Percentiles rank a stretch among this genome's conserved stretches.
These are phyloP conservation scores for Oehlia diaphana DNA, from an alignment of 192 early-diverging fungal genomes.

Conservation along the genomic window DNA sequence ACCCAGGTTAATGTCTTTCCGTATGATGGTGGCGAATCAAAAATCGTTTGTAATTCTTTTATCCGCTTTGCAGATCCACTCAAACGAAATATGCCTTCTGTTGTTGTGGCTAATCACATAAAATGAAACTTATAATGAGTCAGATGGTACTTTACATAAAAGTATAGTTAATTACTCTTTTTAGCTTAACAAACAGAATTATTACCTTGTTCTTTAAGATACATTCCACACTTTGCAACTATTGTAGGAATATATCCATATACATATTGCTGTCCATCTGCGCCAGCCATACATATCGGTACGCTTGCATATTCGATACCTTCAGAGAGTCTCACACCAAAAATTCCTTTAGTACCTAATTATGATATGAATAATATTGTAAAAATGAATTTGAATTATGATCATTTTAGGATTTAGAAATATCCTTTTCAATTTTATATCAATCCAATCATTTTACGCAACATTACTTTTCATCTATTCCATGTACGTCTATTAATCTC, in stretches of 20 bases:
- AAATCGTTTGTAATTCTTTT: slow-evolving; percentile 63
- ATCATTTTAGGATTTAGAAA: neutral
- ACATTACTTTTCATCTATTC: neutral
- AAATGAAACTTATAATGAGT: slow-evolving; percentile 5
- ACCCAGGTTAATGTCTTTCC: slow-evolving; percentile 64
- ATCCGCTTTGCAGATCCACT: slow-evolving; percentile 75
- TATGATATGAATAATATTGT: neutral
- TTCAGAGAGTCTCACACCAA: slow-evolving; percentile 41
- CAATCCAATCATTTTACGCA: neutral
- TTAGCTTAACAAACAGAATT: neutral
- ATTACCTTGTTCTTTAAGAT: slow-evolving; percentile 43
- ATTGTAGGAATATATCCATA: slow-evolving; percentile 48
- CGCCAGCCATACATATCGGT: slow-evolving; percentile 34
- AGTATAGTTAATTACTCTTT: too few relatives aligned
- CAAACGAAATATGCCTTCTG: slow-evolving; percentile 74
- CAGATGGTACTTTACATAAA: neutral
- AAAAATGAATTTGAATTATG: neutral
- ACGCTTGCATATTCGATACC: slow-evolving; percentile 44
- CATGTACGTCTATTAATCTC: neutral
- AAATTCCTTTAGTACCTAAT: slow-evolving; percentile 31
- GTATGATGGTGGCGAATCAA: slow-evolving; percentile 64
- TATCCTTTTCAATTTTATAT: neutral
- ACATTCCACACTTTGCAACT: slow-evolving; percentile 45
- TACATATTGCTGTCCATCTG: slow-evolving; percentile 25
- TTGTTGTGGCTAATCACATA: slow-evolving; percentile 44